Percentiles rank a stretch among this genome's conserved stretches.
These are phyloP conservation scores for Claviceps purpurea DNA, from an alignment of 2,329 filamentous ascomycete species.

Conservation along the genomic window DNA sequence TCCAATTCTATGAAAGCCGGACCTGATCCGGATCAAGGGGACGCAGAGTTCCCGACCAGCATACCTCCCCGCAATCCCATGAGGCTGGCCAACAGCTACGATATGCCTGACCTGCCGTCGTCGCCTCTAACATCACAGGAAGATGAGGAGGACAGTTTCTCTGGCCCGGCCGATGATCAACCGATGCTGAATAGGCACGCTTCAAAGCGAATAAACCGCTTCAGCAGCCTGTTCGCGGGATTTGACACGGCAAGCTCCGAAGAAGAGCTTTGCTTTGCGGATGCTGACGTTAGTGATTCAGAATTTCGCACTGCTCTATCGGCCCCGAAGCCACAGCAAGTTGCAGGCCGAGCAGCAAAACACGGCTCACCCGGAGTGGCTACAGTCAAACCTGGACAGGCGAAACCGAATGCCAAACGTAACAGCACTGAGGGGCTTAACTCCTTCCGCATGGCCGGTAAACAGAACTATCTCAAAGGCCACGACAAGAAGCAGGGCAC, in stretches of 20 bases:
- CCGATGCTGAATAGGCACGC: slow-evolving; percentile 44
- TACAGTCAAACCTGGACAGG: slow-evolving; percentile 31
- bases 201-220: slow-evolving; percentile 54
- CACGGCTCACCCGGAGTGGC: slow-evolving; percentile 26
- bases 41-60: slow-evolving; percentile 38
- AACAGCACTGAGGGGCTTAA: slow-evolving; percentile 31
- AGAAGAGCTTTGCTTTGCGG: slow-evolving; percentile 49
- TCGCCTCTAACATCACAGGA: slow-evolving; percentile 27
- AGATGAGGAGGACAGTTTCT: slow-evolving; percentile 51
- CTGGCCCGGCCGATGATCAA: slow-evolving; percentile 70
- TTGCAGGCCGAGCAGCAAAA: slow-evolving; percentile 24
- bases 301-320: slow-evolving; percentile 55
- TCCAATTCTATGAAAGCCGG: slow-evolving; percentile 25
- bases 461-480: slow-evolving; percentile 13
- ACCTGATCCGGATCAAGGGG: slow-evolving; percentile 13
- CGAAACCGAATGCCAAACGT: slow-evolving; percentile 20
- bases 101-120: slow-evolving; percentile 34
- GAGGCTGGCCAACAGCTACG: slow-evolving; percentile 34
- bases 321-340: slow-evolving; percentile 41
- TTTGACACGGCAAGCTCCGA: slow-evolving; percentile 63
- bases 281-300: slow-evolving; percentile 49
- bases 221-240: slow-evolving; percentile 76
- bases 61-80: slow-evolving; percentile 48
- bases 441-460: slow-evolving; percentile 26
- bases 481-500: slow-evolving; percentile 23